These are phyloP conservation scores for Fomitopsis pinicola DNA, from an alignment of 1,284 basidiomycete genomes.

Conservation along the genomic window DNA sequence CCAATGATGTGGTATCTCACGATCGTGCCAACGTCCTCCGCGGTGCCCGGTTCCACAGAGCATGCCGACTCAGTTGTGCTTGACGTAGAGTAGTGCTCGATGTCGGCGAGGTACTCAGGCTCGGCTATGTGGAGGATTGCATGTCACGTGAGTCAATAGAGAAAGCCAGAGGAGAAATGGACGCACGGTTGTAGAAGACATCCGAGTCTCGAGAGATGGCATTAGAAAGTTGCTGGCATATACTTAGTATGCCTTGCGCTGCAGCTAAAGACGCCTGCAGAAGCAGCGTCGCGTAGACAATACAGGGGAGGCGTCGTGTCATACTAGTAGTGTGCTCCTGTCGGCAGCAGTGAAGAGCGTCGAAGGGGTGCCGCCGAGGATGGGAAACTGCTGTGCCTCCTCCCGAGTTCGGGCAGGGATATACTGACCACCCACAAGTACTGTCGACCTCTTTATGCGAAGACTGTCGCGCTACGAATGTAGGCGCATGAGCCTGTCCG, in stretches of 20 bases:
- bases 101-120: constrained; percentile 18
- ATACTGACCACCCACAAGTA: not conserved
- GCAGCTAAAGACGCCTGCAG: not conserved
- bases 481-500: not conserved
- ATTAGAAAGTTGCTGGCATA: constrained; percentile 1
- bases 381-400: not conserved
- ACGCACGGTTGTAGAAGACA: constrained; percentile 8
- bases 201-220: constrained; percentile 3
- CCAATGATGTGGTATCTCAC: constrained; percentile 16
- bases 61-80: constrained; percentile 19
- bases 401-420: not conserved
- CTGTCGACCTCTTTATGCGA: not conserved
- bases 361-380: not conserved
- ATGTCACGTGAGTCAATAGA: constrained; percentile 16
- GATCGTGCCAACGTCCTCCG: constrained; percentile 24
- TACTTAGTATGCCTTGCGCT: constrained; percentile 12
- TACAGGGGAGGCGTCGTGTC: not conserved
- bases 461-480: not conserved
- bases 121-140: constrained; percentile 9
- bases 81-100: constrained; percentile 26
- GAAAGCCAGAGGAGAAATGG: constrained; percentile 15
- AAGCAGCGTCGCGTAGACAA: not conserved
- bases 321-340: not conserved
- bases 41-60: constrained; percentile 24
- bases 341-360: not conserved